Base-by-base conservation (phyloP, 192 early-diverging fungal species). In the Rhizoclosmatium globosum region DNA sequence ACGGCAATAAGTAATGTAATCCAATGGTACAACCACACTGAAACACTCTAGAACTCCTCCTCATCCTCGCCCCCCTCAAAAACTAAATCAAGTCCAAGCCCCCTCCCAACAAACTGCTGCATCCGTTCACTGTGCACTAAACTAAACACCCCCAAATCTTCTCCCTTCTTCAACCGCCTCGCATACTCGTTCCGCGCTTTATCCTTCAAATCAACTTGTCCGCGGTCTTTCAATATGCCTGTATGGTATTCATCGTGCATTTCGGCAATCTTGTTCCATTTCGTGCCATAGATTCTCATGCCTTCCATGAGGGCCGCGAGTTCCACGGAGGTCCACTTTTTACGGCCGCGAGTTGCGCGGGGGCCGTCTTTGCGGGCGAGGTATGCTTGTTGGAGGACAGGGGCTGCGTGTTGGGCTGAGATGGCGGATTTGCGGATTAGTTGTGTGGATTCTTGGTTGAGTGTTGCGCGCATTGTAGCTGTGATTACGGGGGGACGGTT, bases 171-270 rank as follows among this genome's bases (percentile, higher is more conserved):
- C 53, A 56, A n/a, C 19, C 53, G 9, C 11, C 53, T 9, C 9
- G 11, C 11, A 56, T 15, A 56, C 53, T 56, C 53, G 19, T 15
- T n/a, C 19, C 53, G 53, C 53, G 53, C 77, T 68, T 79, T 79
- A 64, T 79, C 77, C 46, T 79, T 79, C 77, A 79, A 71, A 47
- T 71, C 56, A 62, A 71, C 69, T 23, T 79, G 67, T 17, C 31
- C n/a, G 13, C 77, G 39, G 3, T 61, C 77, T 31, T 42, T 39
- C 67, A 79, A 21, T 3, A 9, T 23, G 21, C 44, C 47, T 44
- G 68, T 48, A 64, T 64, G 53, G 15, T 31, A 19, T 45, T 61
- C 11, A n/a, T 65, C 77, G 48, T 71, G 47, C 57, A 17, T 45
- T 31, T 23, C 45, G 39, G 58, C 57, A 71, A 79, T 79, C 43